phyloP scores from a whole-genome alignment of 148 eudicot genomes.

The Simmondsia chinensis region DNA sequence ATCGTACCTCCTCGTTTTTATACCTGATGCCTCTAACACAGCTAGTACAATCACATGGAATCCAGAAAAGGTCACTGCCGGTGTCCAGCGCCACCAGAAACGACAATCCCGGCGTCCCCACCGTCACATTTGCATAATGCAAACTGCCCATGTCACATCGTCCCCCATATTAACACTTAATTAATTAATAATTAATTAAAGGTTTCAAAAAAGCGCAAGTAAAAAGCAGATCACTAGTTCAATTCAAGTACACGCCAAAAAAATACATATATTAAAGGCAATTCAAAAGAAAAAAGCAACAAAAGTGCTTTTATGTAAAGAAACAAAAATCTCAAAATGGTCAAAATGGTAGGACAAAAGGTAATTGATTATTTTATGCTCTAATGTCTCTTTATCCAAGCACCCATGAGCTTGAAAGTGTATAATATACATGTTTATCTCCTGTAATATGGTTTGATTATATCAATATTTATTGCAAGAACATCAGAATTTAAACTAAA shows the following conservation, averaged over 20 bases:
- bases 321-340: neutral
- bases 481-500: too few relatives aligned
- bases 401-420: too few relatives aligned
- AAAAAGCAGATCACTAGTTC: neutral
- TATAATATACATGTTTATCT: too few relatives aligned
- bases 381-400: too few relatives aligned
- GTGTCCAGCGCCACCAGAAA: slow-evolving; percentile 92
- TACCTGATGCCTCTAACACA: slow-evolving; percentile 38
- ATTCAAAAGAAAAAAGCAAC: neutral
- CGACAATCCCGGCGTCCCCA: slow-evolving; percentile 60
- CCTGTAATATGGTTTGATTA: too few relatives aligned
- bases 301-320: neutral
- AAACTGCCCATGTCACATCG: too few relatives aligned
- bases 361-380: too few relatives aligned
- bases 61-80: slow-evolving; percentile 87
- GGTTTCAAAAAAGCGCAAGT: neutral
- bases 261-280: neutral
- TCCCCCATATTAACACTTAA: slow-evolving; percentile 1
- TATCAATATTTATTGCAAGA: too few relatives aligned
- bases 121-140: slow-evolving; percentile 73
- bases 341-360: neutral
- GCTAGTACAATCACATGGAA: slow-evolving; percentile 75
- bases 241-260: slow-evolving; percentile 1
- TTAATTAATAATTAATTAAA: neutral
- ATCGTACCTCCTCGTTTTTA: slow-evolving; percentile 38